A percentile compares a stretch with the other conserved stretches of the same genome.
phyloP scores from a whole-genome alignment of 352 stramenopile genomes.

The Phytophthora pisi region DNA sequence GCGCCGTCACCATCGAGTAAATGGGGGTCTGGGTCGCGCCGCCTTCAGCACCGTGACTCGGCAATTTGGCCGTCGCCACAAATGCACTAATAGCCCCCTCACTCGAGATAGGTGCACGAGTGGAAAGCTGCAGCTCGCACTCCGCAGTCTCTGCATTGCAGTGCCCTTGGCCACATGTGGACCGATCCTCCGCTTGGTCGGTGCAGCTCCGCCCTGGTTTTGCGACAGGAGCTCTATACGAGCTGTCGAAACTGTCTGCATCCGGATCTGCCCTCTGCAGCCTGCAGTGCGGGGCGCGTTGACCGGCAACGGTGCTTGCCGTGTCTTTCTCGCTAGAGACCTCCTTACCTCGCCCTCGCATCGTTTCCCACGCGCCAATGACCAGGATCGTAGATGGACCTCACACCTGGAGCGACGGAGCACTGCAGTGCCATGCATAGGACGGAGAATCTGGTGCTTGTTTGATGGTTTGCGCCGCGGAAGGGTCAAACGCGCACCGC shows the following conservation, averaged over 20 bases:
- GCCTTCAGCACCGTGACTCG: not conserved
- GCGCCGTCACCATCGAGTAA: not conserved
- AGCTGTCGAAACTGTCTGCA: constrained; percentile 14
- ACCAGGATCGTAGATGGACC: not conserved
- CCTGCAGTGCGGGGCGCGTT: not conserved
- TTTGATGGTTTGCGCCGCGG: not conserved
- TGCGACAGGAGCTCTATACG: constrained; percentile 14
- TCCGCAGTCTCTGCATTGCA: not conserved
- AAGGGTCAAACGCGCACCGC: constrained; percentile 6
- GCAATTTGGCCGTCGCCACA: not conserved
- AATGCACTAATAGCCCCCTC: not conserved
- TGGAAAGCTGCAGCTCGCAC: not conserved
- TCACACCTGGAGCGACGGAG: not conserved
- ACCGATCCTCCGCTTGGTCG: constrained; percentile 17
- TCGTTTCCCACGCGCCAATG: not conserved
- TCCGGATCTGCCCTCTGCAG: constrained; percentile 6
- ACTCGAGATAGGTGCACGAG: not conserved
- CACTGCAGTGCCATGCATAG: not conserved
- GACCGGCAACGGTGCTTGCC: not conserved
- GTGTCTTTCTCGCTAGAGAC: not conserved
- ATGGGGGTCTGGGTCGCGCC: not conserved
- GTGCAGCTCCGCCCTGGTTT: constrained; percentile 21
- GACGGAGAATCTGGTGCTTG: not conserved
- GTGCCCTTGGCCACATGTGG: constrained; percentile 2
- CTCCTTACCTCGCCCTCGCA: not conserved